These are phyloP conservation scores for Blastocystis hominis DNA, from an alignment of 352 stramenopile genomes.

Conservation along the genomic window DNA sequence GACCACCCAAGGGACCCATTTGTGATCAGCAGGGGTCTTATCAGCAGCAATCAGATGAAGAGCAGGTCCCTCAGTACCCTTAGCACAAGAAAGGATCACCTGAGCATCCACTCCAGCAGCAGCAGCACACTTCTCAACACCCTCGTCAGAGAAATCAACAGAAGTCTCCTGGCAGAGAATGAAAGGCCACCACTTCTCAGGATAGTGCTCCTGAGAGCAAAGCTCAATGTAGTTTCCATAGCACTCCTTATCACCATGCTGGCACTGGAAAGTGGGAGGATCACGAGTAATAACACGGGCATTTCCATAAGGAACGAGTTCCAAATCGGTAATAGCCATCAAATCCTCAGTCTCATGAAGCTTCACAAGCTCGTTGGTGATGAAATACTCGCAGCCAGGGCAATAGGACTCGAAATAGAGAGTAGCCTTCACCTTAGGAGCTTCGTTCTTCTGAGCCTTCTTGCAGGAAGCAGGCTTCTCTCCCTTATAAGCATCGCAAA, in stretches of 20 bases:
- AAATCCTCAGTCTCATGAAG: not conserved
- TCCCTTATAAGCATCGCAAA: conserved; percentile 56
- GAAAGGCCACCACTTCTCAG: conserved; percentile 52
- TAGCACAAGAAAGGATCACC: conserved; percentile 27
- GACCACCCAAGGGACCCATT: conserved; percentile 50
- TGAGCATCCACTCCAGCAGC: not conserved
- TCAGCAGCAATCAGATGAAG: conserved; percentile 49
- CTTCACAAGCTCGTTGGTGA: not conserved
- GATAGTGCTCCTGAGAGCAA: conserved; percentile 33
- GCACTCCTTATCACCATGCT: conserved; percentile 57
- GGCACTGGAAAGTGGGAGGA: conserved; percentile 56
- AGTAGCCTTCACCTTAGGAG: conserved; percentile 30
- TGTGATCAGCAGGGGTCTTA: conserved; percentile 33
- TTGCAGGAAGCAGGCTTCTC: conserved; percentile 51
- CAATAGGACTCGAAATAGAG: conserved; percentile 56
- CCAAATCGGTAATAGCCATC: conserved; percentile 49
- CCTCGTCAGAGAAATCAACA: conserved; percentile 46
- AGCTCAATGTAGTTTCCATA: conserved; percentile 52
- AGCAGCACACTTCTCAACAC: conserved; percentile 39
- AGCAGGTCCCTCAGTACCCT: conserved; percentile 52
- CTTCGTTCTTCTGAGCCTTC: not conserved
- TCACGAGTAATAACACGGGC: conserved; percentile 42
- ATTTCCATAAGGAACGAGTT: conserved; percentile 55
- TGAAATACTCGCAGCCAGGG: conserved; percentile 36
- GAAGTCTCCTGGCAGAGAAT: conserved; percentile 32